Percentiles rank a stretch among this genome's conserved stretches.
Evolutionary conservation across 2,329 filamentous ascomycete genomes (phyloP).

Genomic region (Capronia americana): DNA sequence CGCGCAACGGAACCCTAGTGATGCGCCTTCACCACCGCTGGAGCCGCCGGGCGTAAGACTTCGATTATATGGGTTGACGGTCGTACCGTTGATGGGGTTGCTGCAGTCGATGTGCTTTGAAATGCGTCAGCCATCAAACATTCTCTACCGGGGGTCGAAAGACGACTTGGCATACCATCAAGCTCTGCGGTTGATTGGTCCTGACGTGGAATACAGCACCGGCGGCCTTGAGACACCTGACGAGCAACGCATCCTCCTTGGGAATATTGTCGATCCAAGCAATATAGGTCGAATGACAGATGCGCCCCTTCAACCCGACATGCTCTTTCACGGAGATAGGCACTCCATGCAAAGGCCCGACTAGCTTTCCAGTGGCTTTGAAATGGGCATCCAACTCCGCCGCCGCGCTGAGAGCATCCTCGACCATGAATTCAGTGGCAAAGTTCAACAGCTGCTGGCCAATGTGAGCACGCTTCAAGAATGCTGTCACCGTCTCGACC

Average conservation of each 20-base stretch:
- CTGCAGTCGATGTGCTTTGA: constrained; percentile 45
- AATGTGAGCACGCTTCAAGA: constrained; percentile 54
- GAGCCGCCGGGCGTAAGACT: constrained; percentile 60
- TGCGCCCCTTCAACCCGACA: constrained; percentile 40
- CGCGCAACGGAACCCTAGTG: constrained; percentile 59
- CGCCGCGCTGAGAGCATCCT: constrained; percentile 46
- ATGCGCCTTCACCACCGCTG: constrained; percentile 64
- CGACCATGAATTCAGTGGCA: constrained; percentile 47
- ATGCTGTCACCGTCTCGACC: constrained; percentile 59
- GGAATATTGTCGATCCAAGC: constrained; percentile 42
- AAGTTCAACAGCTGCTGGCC: constrained; percentile 43
- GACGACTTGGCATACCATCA: constrained; percentile 47
- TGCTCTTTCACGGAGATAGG: constrained; percentile 44
- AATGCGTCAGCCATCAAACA: background rate
- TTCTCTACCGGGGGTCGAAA: constrained; percentile 13
- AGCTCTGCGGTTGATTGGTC: constrained; percentile 62
- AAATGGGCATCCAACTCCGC: constrained; percentile 13
- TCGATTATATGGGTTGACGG: constrained; percentile 61
- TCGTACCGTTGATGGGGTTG: constrained; percentile 50
- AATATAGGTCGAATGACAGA: constrained; percentile 46
- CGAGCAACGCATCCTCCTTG: constrained; percentile 39
- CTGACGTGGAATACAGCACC: constrained; percentile 55
- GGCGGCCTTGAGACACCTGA: constrained; percentile 47
- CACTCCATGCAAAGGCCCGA: constrained; percentile 43
- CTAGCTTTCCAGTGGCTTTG: too few species aligned